A percentile compares a stretch with the other conserved stretches of the same genome.
phyloP scores from a whole-genome alignment of 805 yeast genomes.

The Vanderwaltozyma tropicalis region DNA sequence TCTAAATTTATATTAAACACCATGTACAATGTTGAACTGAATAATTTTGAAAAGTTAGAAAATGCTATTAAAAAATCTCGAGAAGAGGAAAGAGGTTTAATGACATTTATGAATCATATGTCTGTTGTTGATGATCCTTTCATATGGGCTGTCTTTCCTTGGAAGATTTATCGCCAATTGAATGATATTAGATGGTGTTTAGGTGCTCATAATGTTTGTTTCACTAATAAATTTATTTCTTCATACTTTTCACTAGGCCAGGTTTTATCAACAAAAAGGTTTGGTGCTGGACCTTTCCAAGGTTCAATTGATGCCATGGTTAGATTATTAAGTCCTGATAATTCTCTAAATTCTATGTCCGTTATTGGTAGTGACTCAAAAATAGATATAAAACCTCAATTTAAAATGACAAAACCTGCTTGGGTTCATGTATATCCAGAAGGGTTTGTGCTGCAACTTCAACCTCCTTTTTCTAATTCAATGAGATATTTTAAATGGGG shows the following conservation, averaged over 20 bases:
- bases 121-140: slow-evolving; percentile 86
- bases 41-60: slow-evolving; percentile 54
- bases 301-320: slow-evolving; percentile 81
- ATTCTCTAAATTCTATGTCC: slow-evolving; percentile 28
- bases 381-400: slow-evolving; percentile 33
- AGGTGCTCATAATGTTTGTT: slow-evolving; percentile 88
- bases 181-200: slow-evolving; percentile 84
- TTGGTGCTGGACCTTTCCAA: slow-evolving; percentile 91
- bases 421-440: slow-evolving; percentile 97
- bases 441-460: slow-evolving; percentile 79
- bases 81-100: slow-evolving; percentile 57
- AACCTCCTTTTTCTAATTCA: slow-evolving; percentile 70
- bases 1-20: slow-evolving; percentile 53
- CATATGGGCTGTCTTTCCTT: slow-evolving; percentile 77
- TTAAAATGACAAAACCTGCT: slow-evolving; percentile 49
- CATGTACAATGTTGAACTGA: slow-evolving; percentile 53
- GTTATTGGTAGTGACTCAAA: slow-evolving; percentile 5
- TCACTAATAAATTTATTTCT: slow-evolving; percentile 41
- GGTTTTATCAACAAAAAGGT: slow-evolving; percentile 74
- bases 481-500: slow-evolving; percentile 98
- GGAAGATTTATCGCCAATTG: slow-evolving; percentile 49
- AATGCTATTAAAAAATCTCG: slow-evolving; percentile 53
- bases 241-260: slow-evolving; percentile 79
- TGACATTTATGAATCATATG: slow-evolving; percentile 92
- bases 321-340: slow-evolving; percentile 68